Evolutionary conservation across 495 filamentous ascomycete genomes (phyloP), one percentile per base, ranked within the genome.

Genomic region (Schizothecium vesticola): DNA sequence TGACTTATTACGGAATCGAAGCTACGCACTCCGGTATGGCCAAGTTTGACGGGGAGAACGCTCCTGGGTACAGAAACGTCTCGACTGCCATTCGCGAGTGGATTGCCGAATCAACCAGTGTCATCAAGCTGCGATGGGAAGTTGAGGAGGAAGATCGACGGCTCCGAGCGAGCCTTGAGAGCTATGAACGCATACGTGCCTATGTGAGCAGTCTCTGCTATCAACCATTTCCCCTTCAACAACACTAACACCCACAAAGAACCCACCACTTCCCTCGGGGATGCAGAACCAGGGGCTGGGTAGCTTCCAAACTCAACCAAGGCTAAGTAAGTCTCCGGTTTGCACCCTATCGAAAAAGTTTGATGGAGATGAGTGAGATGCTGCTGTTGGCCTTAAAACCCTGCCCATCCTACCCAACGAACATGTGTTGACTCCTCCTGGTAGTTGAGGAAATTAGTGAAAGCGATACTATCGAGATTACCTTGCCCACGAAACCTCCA

Each of bases 11-110:
- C 72, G 89, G 90, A 16, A 92, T 96, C 59, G 90, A 94, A 70
- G 89, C 90, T 1, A 89, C 87, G n/a, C 92, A 96, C 75, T 90
- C 89, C n/a, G 84, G 86, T 43, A 95, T 96, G 91, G 93, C 89
- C 81, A 95, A 92, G 73, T 96, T 95, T 69, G 89, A 90, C 31
- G 87, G 86, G 70, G 85, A 87, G 23, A 86, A 82, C 66, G 83
- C 92, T 0, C 89, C 92, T 0, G 92, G 92, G 1, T 96, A 89
- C 71, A 84, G 88, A 57, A 88, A 89, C 21, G 84, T 96, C 16
- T 87, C 88, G 1, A 90, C 89, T 33, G 89, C 89, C 0, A 80
- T 96, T 13, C 82, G 87, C 55, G 85, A 90, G 22, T 96, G 91
- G 82, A 86, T 87, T 1, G 76, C 81, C 4, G 83, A 88, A 59